phyloP scores from a whole-genome alignment of 2,329 filamentous ascomycete genomes.

The Monilinia vaccinii-corymbosi region DNA sequence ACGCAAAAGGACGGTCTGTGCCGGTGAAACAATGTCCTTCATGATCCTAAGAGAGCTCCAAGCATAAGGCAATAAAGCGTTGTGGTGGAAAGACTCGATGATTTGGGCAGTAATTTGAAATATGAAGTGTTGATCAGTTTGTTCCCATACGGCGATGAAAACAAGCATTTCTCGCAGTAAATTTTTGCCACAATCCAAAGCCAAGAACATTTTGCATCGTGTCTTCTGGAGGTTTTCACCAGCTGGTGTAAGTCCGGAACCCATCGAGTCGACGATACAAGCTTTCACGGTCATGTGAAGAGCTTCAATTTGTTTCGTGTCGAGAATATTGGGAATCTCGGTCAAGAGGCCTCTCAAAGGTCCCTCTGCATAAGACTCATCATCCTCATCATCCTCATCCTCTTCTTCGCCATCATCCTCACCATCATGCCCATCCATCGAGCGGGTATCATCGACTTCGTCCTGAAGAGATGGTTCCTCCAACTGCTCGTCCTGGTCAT shows the following conservation, averaged over 20 bases:
- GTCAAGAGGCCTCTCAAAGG: slow-evolving; percentile 78
- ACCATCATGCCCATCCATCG: slow-evolving; percentile 34
- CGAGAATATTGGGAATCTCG: slow-evolving; percentile 87
- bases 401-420: slow-evolving; percentile 52
- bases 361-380: slow-evolving; percentile 71
- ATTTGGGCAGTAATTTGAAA: slow-evolving; percentile 97
- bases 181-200: slow-evolving; percentile 83
- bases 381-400: slow-evolving; percentile 63
- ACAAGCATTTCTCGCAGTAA: slow-evolving; percentile 84
- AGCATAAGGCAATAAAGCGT: slow-evolving; percentile 80
- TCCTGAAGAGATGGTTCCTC: slow-evolving; percentile 35
- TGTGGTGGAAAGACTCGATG: slow-evolving; percentile 84
- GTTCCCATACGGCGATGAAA: slow-evolving; percentile 95
- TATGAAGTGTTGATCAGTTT: slow-evolving; percentile 85
- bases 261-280: slow-evolving; percentile 77
- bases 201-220: slow-evolving; percentile 79
- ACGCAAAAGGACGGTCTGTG: slow-evolving; percentile 86
- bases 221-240: slow-evolving; percentile 85
- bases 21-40: slow-evolving; percentile 93
- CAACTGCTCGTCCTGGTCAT: slow-evolving; percentile 43
- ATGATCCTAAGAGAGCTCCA: slow-evolving; percentile 87
- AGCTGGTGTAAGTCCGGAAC: slow-evolving; percentile 55
- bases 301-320: slow-evolving; percentile 91
- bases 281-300: slow-evolving; percentile 96
- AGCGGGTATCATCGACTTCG: slow-evolving; percentile 39